Conservation (phyloP, 257 asterid genomes). For the Nicotiana obtusifolia region DNA sequence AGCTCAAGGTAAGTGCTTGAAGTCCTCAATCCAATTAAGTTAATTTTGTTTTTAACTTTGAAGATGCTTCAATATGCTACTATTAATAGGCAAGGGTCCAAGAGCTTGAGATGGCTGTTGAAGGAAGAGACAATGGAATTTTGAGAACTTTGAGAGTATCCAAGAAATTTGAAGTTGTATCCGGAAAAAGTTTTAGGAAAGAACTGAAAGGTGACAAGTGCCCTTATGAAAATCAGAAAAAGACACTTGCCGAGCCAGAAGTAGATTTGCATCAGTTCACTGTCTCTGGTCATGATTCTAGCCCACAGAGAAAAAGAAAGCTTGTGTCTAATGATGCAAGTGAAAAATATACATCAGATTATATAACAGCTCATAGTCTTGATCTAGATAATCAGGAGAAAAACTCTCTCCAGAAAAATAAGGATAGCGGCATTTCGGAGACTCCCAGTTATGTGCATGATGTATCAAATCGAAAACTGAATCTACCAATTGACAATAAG, state of each 20-base stretch:
- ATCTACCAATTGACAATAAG: constrained; percentile 15
- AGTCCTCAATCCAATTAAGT: constrained; percentile 8
- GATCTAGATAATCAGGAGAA: constrained; percentile 27
- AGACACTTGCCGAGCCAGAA: constrained; percentile 18
- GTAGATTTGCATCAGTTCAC: constrained; percentile 22
- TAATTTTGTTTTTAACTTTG: not conserved
- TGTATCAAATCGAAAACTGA: constrained; percentile 7
- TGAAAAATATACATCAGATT: constrained; percentile 20
- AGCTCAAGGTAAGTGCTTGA: constrained; percentile 49
- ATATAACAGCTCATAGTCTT: constrained; percentile 10
- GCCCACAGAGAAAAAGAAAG: constrained; percentile 21
- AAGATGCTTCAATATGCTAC: constrained; percentile 15
- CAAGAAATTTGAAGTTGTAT: constrained; percentile 10
- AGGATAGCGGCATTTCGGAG: constrained; percentile 4
- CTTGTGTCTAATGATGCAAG: constrained; percentile 19
- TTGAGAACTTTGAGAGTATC: constrained; percentile 51
- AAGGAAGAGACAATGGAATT: constrained; percentile 61
- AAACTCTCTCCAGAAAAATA: constrained; percentile 19
- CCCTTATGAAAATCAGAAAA: constrained; percentile 28
- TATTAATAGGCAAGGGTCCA: constrained; percentile 54
- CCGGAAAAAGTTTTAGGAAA: constrained; percentile 10
- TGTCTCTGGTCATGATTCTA: constrained; percentile 17
- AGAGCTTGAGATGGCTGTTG: constrained; percentile 56
- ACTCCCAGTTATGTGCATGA: constrained; percentile 22
- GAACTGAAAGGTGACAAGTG: constrained; percentile 19